Evolutionary conservation across 2,329 filamentous ascomycete species (phyloP).

Genomic region (Exophiala mesophila): DNA sequence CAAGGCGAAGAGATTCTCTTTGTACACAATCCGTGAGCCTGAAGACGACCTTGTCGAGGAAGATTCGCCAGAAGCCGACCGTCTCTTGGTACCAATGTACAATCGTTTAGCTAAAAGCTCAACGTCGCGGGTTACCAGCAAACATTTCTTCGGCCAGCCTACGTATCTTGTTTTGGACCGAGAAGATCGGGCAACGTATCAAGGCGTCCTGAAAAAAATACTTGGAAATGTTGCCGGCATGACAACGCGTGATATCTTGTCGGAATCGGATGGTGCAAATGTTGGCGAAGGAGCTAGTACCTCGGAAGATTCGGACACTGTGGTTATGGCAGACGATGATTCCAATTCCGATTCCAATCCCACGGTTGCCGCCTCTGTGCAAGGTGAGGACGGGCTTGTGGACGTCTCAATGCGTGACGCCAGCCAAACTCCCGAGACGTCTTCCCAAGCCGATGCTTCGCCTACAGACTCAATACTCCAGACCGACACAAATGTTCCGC

Average conservation of each 20-base stretch:
- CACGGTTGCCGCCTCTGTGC: conserved; percentile 70
- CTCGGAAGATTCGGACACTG: conserved; percentile 61
- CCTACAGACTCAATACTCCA: conserved; percentile 41
- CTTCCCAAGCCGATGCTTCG: conserved; percentile 12
- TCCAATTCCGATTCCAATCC: conserved; percentile 62
- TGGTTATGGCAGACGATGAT: conserved; percentile 58
- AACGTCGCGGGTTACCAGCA: conserved; percentile 25
- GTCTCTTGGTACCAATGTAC: conserved; percentile 46
- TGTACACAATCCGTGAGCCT: conserved; percentile 31
- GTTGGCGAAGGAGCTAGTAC: conserved; percentile 44
- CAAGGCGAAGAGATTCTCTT: conserved; percentile 45
- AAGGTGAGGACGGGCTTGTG: conserved; percentile 85
- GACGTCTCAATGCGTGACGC: conserved; percentile 79
- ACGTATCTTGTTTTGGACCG: conserved; percentile 68
- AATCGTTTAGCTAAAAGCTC: conserved; percentile 34
- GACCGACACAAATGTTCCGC: conserved; percentile 55
- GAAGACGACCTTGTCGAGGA: conserved; percentile 37
- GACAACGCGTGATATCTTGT: conserved; percentile 63
- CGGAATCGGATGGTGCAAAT: conserved; percentile 40
- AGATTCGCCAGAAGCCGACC: conserved; percentile 42
- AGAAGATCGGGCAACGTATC: conserved; percentile 65
- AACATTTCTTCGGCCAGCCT: conserved; percentile 39
- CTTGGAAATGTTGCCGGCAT: conserved; percentile 70
- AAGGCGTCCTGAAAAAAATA: conserved; percentile 73
- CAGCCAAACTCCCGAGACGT: conserved; percentile 32